Base-by-base conservation (phyloP, 208 protist species). In the Wallacemonas sp. region DNA sequence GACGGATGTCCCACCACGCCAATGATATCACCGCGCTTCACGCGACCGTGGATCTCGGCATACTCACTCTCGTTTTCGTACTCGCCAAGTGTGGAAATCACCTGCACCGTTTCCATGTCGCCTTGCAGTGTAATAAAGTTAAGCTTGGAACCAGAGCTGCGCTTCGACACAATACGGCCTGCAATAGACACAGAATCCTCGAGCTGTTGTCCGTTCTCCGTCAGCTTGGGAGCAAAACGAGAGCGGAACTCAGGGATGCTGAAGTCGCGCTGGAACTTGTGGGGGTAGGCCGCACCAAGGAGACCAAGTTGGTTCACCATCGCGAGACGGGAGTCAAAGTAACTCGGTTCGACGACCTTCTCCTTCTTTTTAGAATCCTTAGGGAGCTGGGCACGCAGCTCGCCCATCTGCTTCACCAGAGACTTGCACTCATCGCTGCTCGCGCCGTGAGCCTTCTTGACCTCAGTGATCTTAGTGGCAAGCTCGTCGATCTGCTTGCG, bases 1-100 rank as follows among this genome's bases (percentile, higher is more conserved):
- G 80, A 85, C 1, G 98, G 87, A 27, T 80, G 77, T 24, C 99
- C 99, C 3, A 32, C 67, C 1, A 99, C 78, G 46, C 99, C 99
- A 37, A 99, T 93, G 34, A 99, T 98, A 78, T 99, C 99, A 59
- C 99, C 99, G 63, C 98, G 87, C 72, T 97, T 90, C 13, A 99
- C 61, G 37, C 80, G 63, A 17, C 57, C 66, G 69, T 98, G 91
- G 42, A 98, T 87, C 6, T 85, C 66, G 0, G 66, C 46, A 66
- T 98, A 99, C 29, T 83, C 84, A 2, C 89, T 85, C 19, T 68
- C 63, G 41, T 73, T 63, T 5, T 65, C 76, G 68, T 95, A 97
- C 36, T 95, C 83, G 0, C 34, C 44, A 9, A 83, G 3, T 0
- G 76, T 45, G 9, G 84, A 89, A 38, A 98, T 87, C 3, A 99